Percentiles rank a stretch among this genome's conserved stretches.
These are phyloP conservation scores for Pholiota microspora DNA, from an alignment of 768 basidiomycete species.

Conservation along the genomic window DNA sequence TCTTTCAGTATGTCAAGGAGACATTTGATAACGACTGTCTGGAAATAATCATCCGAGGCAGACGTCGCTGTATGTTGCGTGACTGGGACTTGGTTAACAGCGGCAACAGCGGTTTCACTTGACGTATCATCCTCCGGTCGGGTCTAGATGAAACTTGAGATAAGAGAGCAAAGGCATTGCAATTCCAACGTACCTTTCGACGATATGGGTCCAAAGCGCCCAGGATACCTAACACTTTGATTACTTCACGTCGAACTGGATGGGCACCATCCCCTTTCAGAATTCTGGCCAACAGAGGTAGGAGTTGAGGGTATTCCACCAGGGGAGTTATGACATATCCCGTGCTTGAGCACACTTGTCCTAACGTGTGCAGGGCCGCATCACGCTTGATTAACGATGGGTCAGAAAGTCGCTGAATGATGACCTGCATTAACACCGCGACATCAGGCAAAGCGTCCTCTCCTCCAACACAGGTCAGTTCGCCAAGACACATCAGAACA, in stretches of 20 bases:
- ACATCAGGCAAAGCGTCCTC: constrained; percentile 87
- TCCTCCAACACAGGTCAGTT: constrained; percentile 89
- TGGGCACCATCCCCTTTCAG: constrained; percentile 76
- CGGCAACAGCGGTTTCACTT: constrained; percentile 56
- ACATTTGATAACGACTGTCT: constrained; percentile 90
- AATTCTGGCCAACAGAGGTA: constrained; percentile 83
- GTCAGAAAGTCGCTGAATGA: constrained; percentile 88
- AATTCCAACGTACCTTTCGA: constrained; percentile 64
- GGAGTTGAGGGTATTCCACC: constrained; percentile 85
- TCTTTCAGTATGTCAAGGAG: constrained; percentile 88
- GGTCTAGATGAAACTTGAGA: constrained; percentile 30
- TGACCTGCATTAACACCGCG: constrained; percentile 84
- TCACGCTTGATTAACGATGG: constrained; percentile 87
- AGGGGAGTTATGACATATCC: constrained; percentile 92
- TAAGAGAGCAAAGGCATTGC: neutral
- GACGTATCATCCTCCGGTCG: constrained; percentile 68
- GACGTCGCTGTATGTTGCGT: constrained; percentile 58
- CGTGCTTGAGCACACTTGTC: constrained; percentile 93
- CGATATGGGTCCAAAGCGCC: constrained; percentile 96
- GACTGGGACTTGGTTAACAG: constrained; percentile 68
- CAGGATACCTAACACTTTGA: constrained; percentile 93
- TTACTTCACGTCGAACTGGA: constrained; percentile 79
- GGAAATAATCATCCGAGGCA: constrained; percentile 93
- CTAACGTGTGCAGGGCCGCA: constrained; percentile 90
- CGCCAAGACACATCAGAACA: constrained; percentile 92